These are phyloP conservation scores for Fraxinus floribunda DNA, from an alignment of 305 asterid species.

Conservation along the genomic window DNA sequence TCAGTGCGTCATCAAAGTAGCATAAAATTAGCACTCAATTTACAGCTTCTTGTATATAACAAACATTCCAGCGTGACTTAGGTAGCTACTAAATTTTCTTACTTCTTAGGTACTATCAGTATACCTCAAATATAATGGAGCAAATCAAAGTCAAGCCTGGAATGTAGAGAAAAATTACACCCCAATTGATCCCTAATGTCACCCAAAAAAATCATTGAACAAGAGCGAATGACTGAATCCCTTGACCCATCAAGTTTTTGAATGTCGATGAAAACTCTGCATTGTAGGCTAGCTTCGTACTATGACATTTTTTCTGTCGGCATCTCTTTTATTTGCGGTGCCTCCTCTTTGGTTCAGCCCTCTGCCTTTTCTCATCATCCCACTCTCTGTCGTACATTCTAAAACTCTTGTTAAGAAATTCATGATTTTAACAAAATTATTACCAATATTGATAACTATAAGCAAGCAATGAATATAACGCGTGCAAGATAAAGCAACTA, in stretches of 20 bases:
- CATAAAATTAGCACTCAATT: slow-evolving; percentile 11
- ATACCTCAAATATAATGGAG: slow-evolving; percentile 17
- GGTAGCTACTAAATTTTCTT: background rate
- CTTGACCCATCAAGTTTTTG: background rate
- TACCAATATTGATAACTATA: background rate
- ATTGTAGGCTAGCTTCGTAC: background rate
- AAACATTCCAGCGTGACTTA: slow-evolving; percentile 11
- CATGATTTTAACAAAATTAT: slow-evolving; percentile 4
- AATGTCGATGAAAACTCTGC: background rate
- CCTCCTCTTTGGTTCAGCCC: slow-evolving; percentile 88
- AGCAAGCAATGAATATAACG: background rate
- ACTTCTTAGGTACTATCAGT: slow-evolving; percentile 11
- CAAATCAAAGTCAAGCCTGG: background rate
- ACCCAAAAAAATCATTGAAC: background rate
- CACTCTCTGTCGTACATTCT: slow-evolving; percentile 89
- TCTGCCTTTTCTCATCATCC: slow-evolving; percentile 98
- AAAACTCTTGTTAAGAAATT: slow-evolving; percentile 50
- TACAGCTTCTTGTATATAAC: slow-evolving; percentile 20
- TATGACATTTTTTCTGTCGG: background rate
- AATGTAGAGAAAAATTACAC: background rate
- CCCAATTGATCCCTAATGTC: background rate
- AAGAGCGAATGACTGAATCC: background rate
- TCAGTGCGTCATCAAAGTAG: background rate
- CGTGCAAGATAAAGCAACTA: slow-evolving; percentile 10
- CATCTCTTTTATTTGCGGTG: slow-evolving; percentile 60